Evolutionary conservation across 2,329 filamentous ascomycete genomes (phyloP).

Genomic region (Penicillium sp.): DNA sequence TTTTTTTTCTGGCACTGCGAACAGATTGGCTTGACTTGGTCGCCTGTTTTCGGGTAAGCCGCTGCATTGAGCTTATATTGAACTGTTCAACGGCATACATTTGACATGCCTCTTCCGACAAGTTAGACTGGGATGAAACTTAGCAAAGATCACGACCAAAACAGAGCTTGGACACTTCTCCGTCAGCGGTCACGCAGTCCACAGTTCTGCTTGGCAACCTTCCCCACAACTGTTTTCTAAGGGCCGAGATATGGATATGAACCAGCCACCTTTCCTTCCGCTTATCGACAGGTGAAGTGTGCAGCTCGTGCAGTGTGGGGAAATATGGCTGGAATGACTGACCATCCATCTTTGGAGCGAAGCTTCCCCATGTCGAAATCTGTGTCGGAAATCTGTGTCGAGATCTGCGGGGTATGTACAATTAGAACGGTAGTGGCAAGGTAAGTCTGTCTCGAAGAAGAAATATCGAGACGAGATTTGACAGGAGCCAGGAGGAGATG

Average conservation of each 20-base stretch:
- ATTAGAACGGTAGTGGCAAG: not conserved
- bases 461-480: constrained; percentile 11
- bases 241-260: not conserved
- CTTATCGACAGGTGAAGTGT: constrained; percentile 3
- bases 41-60: constrained; percentile 13
- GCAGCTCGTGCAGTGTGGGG: constrained; percentile 2
- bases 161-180: constrained; percentile 4
- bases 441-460: constrained; percentile 5
- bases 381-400: not conserved
- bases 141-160: constrained; percentile 1
- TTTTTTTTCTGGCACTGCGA: constrained; percentile 17
- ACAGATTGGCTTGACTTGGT: constrained; percentile 18
- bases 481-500: not conserved
- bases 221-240: not conserved
- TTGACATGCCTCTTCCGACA: constrained; percentile 17
- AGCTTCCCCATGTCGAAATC: constrained; percentile 12
- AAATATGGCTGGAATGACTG: constrained; percentile 5
- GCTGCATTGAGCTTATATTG: constrained; percentile 5
- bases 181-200: constrained; percentile 2
- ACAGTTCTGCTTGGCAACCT: constrained; percentile 2
- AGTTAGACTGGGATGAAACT: constrained; percentile 10
- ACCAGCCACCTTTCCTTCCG: not conserved
- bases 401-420: not conserved
- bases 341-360: constrained; percentile 15
- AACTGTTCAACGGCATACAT: constrained; percentile 8